Percentiles rank a stretch among this genome's conserved stretches.
Conservation (phyloP, 2,329 filamentous ascomycete genomes). For the Paraphoma sp. region DNA sequence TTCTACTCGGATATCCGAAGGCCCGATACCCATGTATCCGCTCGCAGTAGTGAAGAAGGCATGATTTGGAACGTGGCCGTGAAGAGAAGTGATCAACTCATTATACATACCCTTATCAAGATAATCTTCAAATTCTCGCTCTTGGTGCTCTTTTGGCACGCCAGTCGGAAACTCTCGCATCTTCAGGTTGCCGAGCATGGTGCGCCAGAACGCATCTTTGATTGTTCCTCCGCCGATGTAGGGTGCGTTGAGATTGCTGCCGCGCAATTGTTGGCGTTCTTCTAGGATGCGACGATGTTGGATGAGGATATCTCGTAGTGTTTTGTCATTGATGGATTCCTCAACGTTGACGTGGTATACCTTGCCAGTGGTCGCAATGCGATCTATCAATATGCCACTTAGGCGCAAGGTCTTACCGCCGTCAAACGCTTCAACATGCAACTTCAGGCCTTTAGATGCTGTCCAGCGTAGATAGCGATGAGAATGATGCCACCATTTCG, state of each 20-base stretch:
- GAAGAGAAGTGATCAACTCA: conserved; percentile 1
- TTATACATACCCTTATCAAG: not conserved
- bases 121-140: not conserved
- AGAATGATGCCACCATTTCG: not conserved
- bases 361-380: not conserved
- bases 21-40: not conserved
- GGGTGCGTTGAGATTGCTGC: not conserved
- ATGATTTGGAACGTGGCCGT: not conserved
- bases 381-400: not conserved
- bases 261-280: not conserved
- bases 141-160: not conserved
- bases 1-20: not conserved
- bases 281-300: not conserved
- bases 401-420: not conserved
- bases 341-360: not conserved
- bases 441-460: not conserved
- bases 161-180: not conserved
- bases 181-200: not conserved
- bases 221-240: conserved; percentile 3
- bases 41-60: not conserved
- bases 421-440: not conserved
- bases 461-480: not conserved
- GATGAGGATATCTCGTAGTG: not conserved
- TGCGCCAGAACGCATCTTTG: conserved; percentile 4
- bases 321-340: not conserved